Conservation (phyloP, 805 yeast genomes). For the Teunomyces funiuensis region DNA sequence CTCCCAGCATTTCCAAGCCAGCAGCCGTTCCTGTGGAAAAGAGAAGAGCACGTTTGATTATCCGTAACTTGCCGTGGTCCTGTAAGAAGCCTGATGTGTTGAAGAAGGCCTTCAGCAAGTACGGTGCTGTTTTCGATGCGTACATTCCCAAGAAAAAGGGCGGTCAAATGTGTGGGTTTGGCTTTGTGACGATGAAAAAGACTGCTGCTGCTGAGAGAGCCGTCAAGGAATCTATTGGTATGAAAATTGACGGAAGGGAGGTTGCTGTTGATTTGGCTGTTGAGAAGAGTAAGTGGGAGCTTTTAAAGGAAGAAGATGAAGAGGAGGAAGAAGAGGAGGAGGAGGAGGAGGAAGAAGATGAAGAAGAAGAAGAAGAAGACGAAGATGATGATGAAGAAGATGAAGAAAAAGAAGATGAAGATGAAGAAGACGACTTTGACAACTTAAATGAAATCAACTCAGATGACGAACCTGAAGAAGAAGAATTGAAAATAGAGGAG, state of each 20-base stretch:
- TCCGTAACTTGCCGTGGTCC: constrained; percentile 96
- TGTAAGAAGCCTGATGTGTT: constrained; percentile 74
- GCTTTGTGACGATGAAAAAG: constrained; percentile 87
- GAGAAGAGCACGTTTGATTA: constrained; percentile 81
- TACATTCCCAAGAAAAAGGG: constrained; percentile 84
- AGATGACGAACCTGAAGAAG: constrained; percentile 33
- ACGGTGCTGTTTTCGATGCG: constrained; percentile 86
- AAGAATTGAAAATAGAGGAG: constrained; percentile 28
- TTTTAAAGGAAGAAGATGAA: constrained; percentile 39
- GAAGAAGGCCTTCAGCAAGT: constrained; percentile 67
- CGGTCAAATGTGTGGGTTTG: constrained; percentile 93
- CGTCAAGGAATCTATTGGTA: constrained; percentile 67
- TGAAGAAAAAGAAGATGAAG: constrained; percentile 31
- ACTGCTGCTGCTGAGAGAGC: constrained; percentile 76
- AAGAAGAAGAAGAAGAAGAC: constrained; percentile 40
- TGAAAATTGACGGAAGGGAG: constrained; percentile 83
- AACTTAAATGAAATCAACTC: constrained; percentile 33
- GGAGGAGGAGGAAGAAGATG: constrained; percentile 37
- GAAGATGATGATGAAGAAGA: constrained; percentile 36
- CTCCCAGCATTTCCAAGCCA: constrained; percentile 7
- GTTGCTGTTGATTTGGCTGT: constrained; percentile 95
- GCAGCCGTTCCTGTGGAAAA: constrained; percentile 52
- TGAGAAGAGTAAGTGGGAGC: constrained; percentile 82
- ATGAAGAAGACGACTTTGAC: constrained; percentile 29
- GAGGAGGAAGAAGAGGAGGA: constrained; percentile 41